These are phyloP conservation scores for Strobilomyces dryophilus DNA, from an alignment of 768 basidiomycete genomes.

Conservation along the genomic window DNA sequence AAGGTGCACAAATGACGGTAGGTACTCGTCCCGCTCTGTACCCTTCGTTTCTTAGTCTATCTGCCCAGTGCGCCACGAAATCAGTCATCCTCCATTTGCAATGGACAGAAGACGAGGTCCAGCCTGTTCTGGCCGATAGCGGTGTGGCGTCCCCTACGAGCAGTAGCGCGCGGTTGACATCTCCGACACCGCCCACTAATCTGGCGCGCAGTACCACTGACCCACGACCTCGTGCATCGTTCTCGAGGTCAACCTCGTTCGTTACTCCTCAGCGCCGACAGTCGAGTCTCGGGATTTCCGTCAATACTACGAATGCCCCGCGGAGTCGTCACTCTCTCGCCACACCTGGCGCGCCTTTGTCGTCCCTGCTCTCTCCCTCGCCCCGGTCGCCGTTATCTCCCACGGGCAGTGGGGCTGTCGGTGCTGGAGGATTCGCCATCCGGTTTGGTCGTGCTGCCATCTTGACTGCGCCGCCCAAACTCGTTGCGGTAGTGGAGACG, in stretches of 20 bases:
- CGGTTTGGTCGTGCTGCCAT: constrained; percentile 69
- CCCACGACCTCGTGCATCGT: constrained; percentile 44
- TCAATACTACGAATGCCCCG: constrained; percentile 31
- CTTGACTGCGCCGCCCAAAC: constrained; percentile 77
- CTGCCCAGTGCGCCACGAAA: constrained; percentile 76
- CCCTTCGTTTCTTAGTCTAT: background rate
- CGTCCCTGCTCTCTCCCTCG: constrained; percentile 28
- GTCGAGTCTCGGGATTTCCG: constrained; percentile 31
- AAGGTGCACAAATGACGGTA: constrained; percentile 88
- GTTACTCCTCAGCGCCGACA: constrained; percentile 39
- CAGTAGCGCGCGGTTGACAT: constrained; percentile 20
- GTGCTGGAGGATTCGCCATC: constrained; percentile 37
- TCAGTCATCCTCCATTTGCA: constrained; percentile 81
- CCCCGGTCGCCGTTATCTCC: constrained; percentile 33
- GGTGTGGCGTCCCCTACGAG: constrained; percentile 24
- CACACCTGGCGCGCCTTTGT: constrained; percentile 38
- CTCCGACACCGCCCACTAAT: constrained; percentile 24
- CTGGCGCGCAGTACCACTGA: constrained; percentile 17
- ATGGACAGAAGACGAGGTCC: constrained; percentile 69
- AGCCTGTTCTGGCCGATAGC: constrained; percentile 13
- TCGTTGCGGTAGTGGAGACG: constrained; percentile 80
- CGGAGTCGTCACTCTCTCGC: constrained; percentile 44
- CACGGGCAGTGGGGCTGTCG: constrained; percentile 17
- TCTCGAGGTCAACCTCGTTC: constrained; percentile 52
- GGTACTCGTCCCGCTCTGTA: constrained; percentile 17